These are phyloP conservation scores for Petunia axillaris DNA, from an alignment of 257 asterid species.

Conservation along the genomic window DNA sequence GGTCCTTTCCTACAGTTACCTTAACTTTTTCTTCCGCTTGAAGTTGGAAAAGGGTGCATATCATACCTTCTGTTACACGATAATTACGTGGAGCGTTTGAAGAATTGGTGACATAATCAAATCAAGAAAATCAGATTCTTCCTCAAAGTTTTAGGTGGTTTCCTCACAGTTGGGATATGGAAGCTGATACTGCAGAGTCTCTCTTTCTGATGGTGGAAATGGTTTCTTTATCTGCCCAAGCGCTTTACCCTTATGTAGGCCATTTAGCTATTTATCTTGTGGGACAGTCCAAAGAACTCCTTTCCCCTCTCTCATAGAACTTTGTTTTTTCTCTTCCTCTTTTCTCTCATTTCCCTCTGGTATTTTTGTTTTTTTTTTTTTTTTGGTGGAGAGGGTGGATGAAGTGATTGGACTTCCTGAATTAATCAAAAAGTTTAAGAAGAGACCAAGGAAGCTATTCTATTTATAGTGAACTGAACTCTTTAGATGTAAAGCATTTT, in stretches of 20 bases:
- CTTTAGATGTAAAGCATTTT: conserved; percentile 8
- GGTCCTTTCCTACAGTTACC: not conserved
- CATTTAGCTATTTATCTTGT: not conserved
- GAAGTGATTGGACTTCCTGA: not conserved
- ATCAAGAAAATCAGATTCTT: not conserved
- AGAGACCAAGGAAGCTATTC: not conserved
- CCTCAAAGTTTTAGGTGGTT: conserved; percentile 10
- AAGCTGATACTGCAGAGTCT: not conserved
- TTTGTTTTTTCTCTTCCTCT: not conserved
- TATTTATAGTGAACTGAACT: conserved; percentile 22
- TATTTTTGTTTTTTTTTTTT: not conserved
- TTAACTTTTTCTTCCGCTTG: not conserved
- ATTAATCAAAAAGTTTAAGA: not conserved
- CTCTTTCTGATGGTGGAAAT: not conserved
- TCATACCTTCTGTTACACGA: not conserved
- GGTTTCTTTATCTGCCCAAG: conserved; percentile 12
- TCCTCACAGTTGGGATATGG: not conserved
- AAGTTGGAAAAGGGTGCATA: not conserved
- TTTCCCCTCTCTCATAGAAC: not conserved
- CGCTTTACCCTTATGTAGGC: not conserved
- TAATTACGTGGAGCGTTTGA: not conserved
- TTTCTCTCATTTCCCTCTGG: not conserved
- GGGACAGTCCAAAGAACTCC: conserved; percentile 6
- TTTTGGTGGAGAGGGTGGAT: conserved; percentile 9
- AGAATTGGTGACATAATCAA: not conserved